A percentile compares a stretch with the other conserved stretches of the same genome.
phyloP scores from a whole-genome alignment of 2,329 filamentous ascomycete genomes.

The Chaetomiaceae sp. region DNA sequence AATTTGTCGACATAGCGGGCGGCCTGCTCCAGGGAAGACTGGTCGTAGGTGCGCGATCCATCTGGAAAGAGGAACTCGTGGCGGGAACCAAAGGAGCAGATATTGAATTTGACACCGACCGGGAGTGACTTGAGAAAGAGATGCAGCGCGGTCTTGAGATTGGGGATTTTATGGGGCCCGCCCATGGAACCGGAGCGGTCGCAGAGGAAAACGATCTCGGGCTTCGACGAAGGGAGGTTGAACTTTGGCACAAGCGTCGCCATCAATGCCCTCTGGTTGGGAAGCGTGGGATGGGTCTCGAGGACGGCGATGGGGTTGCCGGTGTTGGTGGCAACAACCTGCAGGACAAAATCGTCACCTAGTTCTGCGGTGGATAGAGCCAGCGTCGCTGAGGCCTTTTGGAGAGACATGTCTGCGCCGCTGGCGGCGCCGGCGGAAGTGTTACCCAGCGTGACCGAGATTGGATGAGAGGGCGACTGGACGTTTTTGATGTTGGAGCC shows the following conservation, averaged over 20 bases:
- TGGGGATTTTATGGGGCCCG: slow-evolving; percentile 37
- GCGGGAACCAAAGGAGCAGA: slow-evolving; percentile 59
- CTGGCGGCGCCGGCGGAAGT: slow-evolving; percentile 41
- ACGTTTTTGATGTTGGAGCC: slow-evolving; percentile 56
- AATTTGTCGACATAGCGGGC: slow-evolving; percentile 39
- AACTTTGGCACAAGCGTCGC: slow-evolving; percentile 67
- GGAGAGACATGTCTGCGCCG: slow-evolving; percentile 47
- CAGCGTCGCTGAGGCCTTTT: slow-evolving; percentile 59
- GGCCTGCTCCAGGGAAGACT: slow-evolving; percentile 42
- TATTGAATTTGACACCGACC: slow-evolving; percentile 62
- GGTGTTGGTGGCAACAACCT: slow-evolving; percentile 57
- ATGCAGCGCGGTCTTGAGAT: slow-evolving; percentile 52
- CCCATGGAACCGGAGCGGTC: slow-evolving; percentile 68
- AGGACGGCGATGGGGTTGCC: slow-evolving; percentile 60
- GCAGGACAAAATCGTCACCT: slow-evolving; percentile 62
- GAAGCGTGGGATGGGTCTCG: slow-evolving; percentile 59
- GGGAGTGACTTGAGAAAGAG: slow-evolving; percentile 65
- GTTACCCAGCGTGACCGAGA: slow-evolving; percentile 60
- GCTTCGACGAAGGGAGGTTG: slow-evolving; percentile 48
- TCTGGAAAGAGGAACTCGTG: slow-evolving; percentile 44
- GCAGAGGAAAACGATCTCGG: slow-evolving; percentile 68
- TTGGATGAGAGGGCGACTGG: slow-evolving; percentile 64
- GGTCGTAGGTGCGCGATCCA: slow-evolving; percentile 44
- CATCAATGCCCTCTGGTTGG: slow-evolving; percentile 64
- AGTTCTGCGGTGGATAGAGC: slow-evolving; percentile 50